A percentile compares a stretch with the other conserved stretches of the same genome.
These are phyloP conservation scores for Leucocoprinus sp. DNA, from an alignment of 768 basidiomycete genomes.

Conservation along the genomic window DNA sequence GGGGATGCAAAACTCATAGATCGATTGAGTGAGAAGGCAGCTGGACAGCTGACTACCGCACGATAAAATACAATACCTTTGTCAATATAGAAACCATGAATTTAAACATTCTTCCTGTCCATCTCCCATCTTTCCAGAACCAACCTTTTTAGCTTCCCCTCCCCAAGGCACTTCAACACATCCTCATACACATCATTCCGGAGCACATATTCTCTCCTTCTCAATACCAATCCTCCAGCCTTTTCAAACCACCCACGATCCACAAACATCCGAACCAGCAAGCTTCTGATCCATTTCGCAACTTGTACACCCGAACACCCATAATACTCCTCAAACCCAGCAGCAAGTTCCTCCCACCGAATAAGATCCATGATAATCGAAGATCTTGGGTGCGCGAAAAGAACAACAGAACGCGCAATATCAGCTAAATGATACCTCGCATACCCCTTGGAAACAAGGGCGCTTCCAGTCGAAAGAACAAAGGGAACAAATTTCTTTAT, in stretches of 20 bases:
- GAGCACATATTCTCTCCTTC: not conserved
- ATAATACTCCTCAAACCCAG: constrained; percentile 1
- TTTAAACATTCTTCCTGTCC: not conserved
- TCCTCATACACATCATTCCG: not conserved
- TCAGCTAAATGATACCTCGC: not conserved
- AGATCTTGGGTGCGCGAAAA: not conserved
- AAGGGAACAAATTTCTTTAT: not conserved
- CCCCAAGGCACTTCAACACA: not conserved
- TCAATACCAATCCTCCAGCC: not conserved
- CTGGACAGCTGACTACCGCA: constrained; percentile 58
- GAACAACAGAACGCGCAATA: constrained; percentile 2
- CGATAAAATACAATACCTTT: constrained; percentile 20
- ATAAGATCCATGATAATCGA: not conserved
- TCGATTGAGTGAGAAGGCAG: constrained; percentile 46
- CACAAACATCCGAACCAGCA: constrained; percentile 1
- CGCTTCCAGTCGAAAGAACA: not conserved
- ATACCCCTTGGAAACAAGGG: constrained; percentile 1
- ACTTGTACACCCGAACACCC: not conserved
- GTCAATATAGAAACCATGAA: not conserved
- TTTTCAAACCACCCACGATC: not conserved
- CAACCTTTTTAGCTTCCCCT: not conserved
- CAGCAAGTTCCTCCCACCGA: not conserved
- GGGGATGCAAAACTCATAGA: constrained; percentile 66
- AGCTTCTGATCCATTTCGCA: not conserved
- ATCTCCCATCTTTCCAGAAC: constrained; percentile 4